Conservation (phyloP, 495 filamentous ascomycete genomes). For the Xylaria longipes region DNA sequence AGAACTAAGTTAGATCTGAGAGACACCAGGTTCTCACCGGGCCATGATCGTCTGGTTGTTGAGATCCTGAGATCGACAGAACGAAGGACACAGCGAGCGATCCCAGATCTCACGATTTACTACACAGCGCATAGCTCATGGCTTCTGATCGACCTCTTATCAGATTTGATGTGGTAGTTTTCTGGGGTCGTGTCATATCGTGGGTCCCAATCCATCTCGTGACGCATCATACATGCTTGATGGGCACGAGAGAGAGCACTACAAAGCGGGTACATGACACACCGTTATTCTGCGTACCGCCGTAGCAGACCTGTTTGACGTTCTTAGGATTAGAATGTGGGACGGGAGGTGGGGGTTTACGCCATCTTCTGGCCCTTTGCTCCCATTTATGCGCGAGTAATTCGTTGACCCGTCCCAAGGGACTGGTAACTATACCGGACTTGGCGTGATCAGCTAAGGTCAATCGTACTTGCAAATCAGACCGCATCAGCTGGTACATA, state of each 20-base stretch:
- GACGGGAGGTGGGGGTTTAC: neutral
- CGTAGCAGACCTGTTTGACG: neutral
- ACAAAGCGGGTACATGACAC: neutral
- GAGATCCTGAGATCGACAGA: neutral
- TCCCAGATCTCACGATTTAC: neutral
- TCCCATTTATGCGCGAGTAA: neutral
- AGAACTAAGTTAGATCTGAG: neutral
- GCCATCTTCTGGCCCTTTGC: neutral
- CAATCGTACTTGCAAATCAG: neutral
- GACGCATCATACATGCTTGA: neutral
- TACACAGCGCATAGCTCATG: neutral
- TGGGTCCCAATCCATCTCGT: neutral
- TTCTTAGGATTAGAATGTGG: conserved; percentile 2
- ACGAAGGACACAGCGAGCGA: neutral
- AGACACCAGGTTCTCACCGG: neutral
- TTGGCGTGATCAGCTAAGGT: neutral
- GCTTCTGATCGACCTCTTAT: neutral
- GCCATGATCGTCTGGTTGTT: neutral
- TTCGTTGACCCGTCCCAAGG: neutral
- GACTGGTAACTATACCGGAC: neutral
- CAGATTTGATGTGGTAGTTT: neutral
- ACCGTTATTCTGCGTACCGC: neutral
- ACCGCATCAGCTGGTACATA: neutral
- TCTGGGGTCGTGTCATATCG: neutral
- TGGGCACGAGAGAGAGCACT: neutral